Base-by-base conservation (phyloP, 768 basidiomycete species). In the Fibroporia radiculosa region DNA sequence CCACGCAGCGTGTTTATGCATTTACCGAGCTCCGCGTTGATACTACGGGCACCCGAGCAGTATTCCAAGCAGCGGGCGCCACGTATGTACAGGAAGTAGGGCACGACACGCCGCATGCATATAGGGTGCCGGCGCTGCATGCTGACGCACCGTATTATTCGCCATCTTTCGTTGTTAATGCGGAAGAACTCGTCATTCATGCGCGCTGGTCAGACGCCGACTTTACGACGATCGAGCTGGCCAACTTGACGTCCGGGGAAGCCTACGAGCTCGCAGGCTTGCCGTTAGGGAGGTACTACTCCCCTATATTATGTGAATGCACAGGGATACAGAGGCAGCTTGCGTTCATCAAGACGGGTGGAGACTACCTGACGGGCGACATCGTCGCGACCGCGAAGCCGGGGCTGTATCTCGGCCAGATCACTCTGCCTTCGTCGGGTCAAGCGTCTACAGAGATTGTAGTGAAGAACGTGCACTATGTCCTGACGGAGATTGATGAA, bases 41-140 rank as follows among this genome's bases (percentile, higher is more conserved):
- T 48, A 66, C 71, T n/a, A 55, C 57, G 1, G 84, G 83, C 24
- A 54, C 60, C 3, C 69, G 59, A 24, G 78, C 72, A 1, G 72
- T 78, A 18, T 86, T 85, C 62, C 74, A 84, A 61, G 84, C 75
- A n/a, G 79, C 78, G 6, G 83, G 83, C 1, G 64, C 68, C 1
- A 75, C 72, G 0, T 78, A 77, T 47, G 64, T 75, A 40, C 75
- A 80, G 45, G 50, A 66, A 11, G 55, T 74, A 5, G 40, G 40
- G 6, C 35, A 48, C 16, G 48, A 40, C 20, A 20, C 7, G 2
- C 25, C 44, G 27, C 22, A 41, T 19, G 64, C 67, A 27, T 67
- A 75, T 6, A 54, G 52, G 2, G 60, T 70, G 10, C 82, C 82
- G 6, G 68, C 72, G n/a, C 59, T 74, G 4, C 58, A 78, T 41